Base-by-base conservation (phyloP, 192 early-diverging fungal species). In the Chytriomyces confervae region DNA sequence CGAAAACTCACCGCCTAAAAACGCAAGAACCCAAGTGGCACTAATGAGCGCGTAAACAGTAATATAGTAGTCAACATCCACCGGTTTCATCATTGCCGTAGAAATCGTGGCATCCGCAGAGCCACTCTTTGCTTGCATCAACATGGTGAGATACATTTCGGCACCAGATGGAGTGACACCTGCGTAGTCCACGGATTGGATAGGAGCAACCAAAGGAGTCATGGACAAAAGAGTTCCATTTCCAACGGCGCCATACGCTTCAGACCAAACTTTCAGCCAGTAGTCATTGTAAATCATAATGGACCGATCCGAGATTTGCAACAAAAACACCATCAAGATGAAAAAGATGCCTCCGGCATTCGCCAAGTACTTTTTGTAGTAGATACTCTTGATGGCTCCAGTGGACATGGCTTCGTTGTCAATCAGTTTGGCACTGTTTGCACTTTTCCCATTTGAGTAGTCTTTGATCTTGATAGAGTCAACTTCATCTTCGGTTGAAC, bases 271-370 rank as follows among this genome's bases (percentile, higher is more conserved):
- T 50, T 85, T 84, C 24, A 83, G 46, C 86, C 86, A 88, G 67
- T 72, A 80, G 69, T 80, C 79, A 47, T 73, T 79, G 51, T 75
- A 84, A 43, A 87, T 66, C 62, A 70, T 74, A 6, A 75, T 62
- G 6, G 20, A 13, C 36, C 78, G 69, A 27, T 73, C 79, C 20
- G 70, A 24, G 45, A 81, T 5, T n/a, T 82, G 65, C 27, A 70
- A 61, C 44, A 75, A 13, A 2, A 85, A 5, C n/a, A 85, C 61
- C 36, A 64, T 20, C 8, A 62, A 2, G 9, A 81, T 44, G 64
- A 86, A 84, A 2, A 79, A 6, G 11, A 87, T 44, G 53, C 89
- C 88, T n/a, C 89, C 89, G 9, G 84, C 81, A 8, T 84, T 78
- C 50, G 20, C 27, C 24, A 88, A 65, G 66, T 88, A 90, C 7